These are phyloP conservation scores for Clavispora santaluciae DNA, from an alignment of 805 yeast species.

Conservation along the genomic window DNA sequence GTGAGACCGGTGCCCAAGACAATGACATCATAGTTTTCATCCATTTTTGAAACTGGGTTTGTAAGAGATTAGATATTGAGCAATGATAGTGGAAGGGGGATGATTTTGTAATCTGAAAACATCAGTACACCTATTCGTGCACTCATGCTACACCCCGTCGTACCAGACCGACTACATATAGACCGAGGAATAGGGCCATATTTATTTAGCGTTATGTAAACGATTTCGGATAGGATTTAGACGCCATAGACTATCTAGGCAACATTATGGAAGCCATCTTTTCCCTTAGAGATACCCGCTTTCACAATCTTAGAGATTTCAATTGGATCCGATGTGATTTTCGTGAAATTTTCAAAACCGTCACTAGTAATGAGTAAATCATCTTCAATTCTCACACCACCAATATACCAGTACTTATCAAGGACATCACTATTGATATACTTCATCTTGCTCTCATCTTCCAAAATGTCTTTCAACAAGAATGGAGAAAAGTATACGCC, in stretches of 20 bases:
- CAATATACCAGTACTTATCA: slow-evolving; percentile 77
- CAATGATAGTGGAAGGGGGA: neutral
- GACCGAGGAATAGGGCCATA: too few species aligned
- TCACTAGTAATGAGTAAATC: slow-evolving; percentile 72
- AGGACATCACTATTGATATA: slow-evolving; percentile 63
- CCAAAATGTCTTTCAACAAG: slow-evolving; percentile 60
- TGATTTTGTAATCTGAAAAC: neutral
- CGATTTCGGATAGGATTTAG: too few species aligned
- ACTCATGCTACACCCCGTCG: neutral
- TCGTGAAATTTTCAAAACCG: slow-evolving; percentile 80
- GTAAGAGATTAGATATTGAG: neutral
- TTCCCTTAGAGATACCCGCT: slow-evolving; percentile 60
- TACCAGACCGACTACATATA: too few species aligned
- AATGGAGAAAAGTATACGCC: slow-evolving; percentile 89
- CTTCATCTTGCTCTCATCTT: slow-evolving; percentile 42
- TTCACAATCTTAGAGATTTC: slow-evolving; percentile 76
- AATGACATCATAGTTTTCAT: slow-evolving; percentile 94
- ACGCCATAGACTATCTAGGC: slow-evolving; percentile 24
- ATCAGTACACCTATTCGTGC: neutral
- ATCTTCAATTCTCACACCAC: slow-evolving; percentile 98
- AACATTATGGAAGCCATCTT: slow-evolving; percentile 56
- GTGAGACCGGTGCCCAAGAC: slow-evolving; percentile 95
- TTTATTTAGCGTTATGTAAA: too few species aligned
- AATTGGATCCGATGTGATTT: slow-evolving; percentile 78
- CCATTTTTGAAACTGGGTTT: slow-evolving; percentile 46